phyloP scores from a whole-genome alignment of 2,329 filamentous ascomycete genomes.

The Trichoderma lentiforme region DNA sequence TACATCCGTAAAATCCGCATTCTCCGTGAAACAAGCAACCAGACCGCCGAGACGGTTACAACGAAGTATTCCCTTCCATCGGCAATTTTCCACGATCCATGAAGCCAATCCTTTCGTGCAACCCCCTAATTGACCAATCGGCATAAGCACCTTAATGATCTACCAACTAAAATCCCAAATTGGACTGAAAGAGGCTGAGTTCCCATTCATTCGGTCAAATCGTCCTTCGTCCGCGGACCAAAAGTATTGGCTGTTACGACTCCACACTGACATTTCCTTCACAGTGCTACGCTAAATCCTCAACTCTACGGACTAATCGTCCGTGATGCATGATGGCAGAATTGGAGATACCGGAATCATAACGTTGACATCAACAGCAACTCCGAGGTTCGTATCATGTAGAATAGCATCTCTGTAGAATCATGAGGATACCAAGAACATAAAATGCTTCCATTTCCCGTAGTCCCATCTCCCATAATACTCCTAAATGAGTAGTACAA shows the following conservation, averaged over 20 bases:
- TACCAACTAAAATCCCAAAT: not conserved
- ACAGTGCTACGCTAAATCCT: not conserved
- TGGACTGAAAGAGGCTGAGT: not conserved
- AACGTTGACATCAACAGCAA: not conserved
- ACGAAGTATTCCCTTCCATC: not conserved
- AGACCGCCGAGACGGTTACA: no score
- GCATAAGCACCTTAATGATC: not conserved
- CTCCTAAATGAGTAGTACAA: not conserved
- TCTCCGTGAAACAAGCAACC: not conserved
- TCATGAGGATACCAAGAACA: not conserved
- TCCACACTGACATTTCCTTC: not conserved
- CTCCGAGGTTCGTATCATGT: not conserved
- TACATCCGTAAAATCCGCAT: not conserved
- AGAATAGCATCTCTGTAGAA: not conserved
- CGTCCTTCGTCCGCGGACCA: slow-evolving; percentile 7
- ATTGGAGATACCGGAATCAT: not conserved
- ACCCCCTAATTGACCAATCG: not conserved
- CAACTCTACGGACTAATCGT: slow-evolving; percentile 9
- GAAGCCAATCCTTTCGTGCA: not conserved
- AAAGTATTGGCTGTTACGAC: not conserved
- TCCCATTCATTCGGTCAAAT: not conserved
- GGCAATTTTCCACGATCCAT: not conserved
- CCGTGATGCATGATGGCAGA: not conserved
- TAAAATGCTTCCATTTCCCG: not conserved
- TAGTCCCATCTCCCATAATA: no score